Evolutionary conservation across 345 rosid genomes (phyloP), one percentile per base, ranked within the genome.

Genomic region (Gossypium ekmanianum): DNA sequence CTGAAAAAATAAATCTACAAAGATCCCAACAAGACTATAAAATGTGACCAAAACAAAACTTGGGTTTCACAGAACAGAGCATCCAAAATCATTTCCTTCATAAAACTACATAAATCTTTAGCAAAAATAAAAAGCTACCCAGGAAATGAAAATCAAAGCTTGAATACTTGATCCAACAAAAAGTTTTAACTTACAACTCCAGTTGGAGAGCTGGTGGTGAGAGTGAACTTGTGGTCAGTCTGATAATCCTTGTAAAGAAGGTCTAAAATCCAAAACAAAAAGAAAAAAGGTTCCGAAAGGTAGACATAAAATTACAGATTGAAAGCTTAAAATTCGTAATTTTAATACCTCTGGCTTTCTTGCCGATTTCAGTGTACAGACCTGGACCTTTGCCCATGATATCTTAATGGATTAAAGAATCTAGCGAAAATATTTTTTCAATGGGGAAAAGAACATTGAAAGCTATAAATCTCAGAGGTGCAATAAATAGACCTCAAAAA

Each of bases 321-420:
- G 50, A 29, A 44, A 3, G 12, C 2, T 16, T 26, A n/a, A 59
- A 74, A 73, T 41, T 52, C 4, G 48, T n/a, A 52, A 9, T 9
- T 69, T 29, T 29, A 52, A 34, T 34, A 90, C 99, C 99, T 89
- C 96, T 83, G 79, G 96, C 93, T 84, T 84, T 91, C 87, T 93
- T 95, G 90, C 98, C 98, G 76, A 95, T 90, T 55, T 93, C 98
- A 63, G 88, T 39, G 88, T 93, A 95, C 74, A 91, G 93, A 66
- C 99, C 99, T 8, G 99, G 98, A 48, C 99, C 98, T 80, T 93
- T 93, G 78, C 75, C 93, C 99, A 81, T 84, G 61, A 85, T 78
- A 76, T 51, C 56, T 62, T 13, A 57, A 13, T 41, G 4, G 50
- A 45, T 45, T 2, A 43, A 57, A 56, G 4, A 18, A 17, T 7